Conservation (phyloP, 2,329 filamentous ascomycete species). For the Colletotrichum somersetense region DNA sequence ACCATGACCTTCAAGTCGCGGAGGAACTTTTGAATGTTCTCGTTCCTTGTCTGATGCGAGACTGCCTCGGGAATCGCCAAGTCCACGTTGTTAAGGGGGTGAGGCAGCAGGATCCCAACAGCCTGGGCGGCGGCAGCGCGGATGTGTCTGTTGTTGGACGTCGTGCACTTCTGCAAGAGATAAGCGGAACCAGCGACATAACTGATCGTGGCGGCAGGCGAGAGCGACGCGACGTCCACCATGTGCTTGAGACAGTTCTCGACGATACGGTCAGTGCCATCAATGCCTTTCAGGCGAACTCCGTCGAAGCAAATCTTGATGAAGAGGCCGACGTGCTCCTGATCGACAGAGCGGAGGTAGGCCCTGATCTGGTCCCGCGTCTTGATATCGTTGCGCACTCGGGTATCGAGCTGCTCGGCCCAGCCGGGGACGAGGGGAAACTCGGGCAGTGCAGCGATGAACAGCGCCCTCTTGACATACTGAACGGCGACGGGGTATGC, state of each 20-base stretch:
- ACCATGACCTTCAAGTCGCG: conserved; percentile 58
- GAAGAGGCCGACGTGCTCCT: conserved; percentile 56
- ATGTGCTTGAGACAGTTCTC: conserved; percentile 66
- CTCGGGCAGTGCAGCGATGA: conserved; percentile 62
- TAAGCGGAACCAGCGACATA: conserved; percentile 62
- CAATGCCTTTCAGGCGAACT: conserved; percentile 58
- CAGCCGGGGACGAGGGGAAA: conserved; percentile 81
- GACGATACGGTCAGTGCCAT: conserved; percentile 49
- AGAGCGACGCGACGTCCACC: conserved; percentile 65
- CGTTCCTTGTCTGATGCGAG: conserved; percentile 39
- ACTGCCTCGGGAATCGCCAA: conserved; percentile 54
- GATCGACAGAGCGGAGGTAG: conserved; percentile 62
- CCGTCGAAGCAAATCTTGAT: conserved; percentile 70
- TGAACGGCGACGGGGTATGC: conserved; percentile 77
- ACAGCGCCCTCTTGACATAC: conserved; percentile 71
- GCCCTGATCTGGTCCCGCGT: conserved; percentile 70
- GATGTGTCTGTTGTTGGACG: conserved; percentile 77
- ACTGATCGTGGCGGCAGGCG: conserved; percentile 64
- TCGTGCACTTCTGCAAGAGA: conserved; percentile 69
- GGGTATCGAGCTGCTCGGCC: conserved; percentile 82
- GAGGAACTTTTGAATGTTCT: conserved; percentile 32
- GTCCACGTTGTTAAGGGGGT: conserved; percentile 58
- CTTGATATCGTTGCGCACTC: conserved; percentile 76
- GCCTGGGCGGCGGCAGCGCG: conserved; percentile 76
- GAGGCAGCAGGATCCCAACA: conserved; percentile 82